phyloP scores from a whole-genome alignment of 2,329 filamentous ascomycete genomes.

The Fusarium verrucosum region DNA sequence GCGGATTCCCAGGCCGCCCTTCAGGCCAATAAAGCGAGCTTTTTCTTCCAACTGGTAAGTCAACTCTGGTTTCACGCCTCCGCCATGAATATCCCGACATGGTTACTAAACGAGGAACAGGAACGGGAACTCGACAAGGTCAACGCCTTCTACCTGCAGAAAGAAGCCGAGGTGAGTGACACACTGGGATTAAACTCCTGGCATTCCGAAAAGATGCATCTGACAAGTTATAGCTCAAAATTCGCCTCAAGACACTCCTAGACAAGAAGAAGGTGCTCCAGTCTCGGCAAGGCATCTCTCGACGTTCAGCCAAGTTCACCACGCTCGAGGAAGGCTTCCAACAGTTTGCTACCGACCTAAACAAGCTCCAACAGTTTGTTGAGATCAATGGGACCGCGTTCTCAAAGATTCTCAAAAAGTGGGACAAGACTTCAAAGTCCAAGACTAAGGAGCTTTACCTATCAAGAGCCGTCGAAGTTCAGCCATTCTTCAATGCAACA shows the following conservation, averaged over 20 bases:
- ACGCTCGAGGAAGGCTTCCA: conserved; percentile 96
- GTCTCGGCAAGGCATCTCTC: conserved; percentile 80
- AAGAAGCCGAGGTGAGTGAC: conserved; percentile 87
- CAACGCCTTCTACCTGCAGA: conserved; percentile 96
- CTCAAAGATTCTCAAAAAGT: conserved; percentile 99
- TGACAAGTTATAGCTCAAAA: conserved; percentile 74
- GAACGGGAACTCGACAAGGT: conserved; percentile 98
- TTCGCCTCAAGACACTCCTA: conserved; percentile 88
- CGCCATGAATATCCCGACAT: conserved; percentile 41
- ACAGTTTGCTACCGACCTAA: conserved; percentile 94
- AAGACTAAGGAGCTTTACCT: conserved; percentile 98
- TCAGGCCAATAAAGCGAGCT: conserved; percentile 97
- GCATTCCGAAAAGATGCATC: background rate
- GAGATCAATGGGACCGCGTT: conserved; percentile 98
- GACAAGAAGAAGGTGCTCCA: conserved; percentile 96
- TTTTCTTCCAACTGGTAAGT: conserved; percentile 95
- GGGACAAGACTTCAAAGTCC: conserved; percentile 99
- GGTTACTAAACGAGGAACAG: conserved; percentile 63
- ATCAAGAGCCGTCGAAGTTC: conserved; percentile 93
- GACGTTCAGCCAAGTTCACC: conserved; percentile 91
- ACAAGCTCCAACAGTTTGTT: conserved; percentile 98
- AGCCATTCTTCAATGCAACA: conserved; percentile 97
- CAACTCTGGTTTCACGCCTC: conserved; percentile 21
- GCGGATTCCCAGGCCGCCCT: conserved; percentile 86
- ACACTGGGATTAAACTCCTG: background rate